Percentiles rank a stretch among this genome's conserved stretches.
phyloP scores from a whole-genome alignment of 2,329 filamentous ascomycete genomes.

The Arthrobotrys sphaeroides region DNA sequence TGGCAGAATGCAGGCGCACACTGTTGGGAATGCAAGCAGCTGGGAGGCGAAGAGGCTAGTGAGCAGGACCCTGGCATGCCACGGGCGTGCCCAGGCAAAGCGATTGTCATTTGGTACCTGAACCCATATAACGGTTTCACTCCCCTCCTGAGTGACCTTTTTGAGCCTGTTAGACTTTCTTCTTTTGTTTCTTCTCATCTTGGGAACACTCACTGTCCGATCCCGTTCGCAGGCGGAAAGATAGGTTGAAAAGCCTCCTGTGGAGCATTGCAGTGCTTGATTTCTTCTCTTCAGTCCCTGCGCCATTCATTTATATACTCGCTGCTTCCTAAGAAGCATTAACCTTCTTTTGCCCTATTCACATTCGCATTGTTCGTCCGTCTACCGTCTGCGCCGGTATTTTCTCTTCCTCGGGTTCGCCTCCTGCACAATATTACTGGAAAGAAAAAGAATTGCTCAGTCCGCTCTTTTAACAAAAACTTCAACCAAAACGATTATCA shows the following conservation, averaged over 20 bases:
- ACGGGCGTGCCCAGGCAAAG: constrained; percentile 14
- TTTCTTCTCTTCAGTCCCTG: constrained; percentile 30
- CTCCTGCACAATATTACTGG: not conserved
- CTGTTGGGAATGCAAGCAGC: constrained; percentile 15
- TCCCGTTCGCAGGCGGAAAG: constrained; percentile 46
- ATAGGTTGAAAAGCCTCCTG: constrained; percentile 41
- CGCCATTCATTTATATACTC: constrained; percentile 47
- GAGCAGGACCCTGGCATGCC: constrained; percentile 3
- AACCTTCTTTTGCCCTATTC: constrained; percentile 41
- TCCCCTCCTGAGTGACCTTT: constrained; percentile 29
- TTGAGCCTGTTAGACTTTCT: constrained; percentile 44
- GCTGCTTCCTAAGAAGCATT: constrained; percentile 42
- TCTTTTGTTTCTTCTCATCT: constrained; percentile 48
- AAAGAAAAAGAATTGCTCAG: constrained; percentile 39
- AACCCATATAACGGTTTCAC: constrained; percentile 52
- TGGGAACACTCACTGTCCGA: constrained; percentile 36
- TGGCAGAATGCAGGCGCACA: constrained; percentile 32
- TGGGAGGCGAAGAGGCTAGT: constrained; percentile 25
- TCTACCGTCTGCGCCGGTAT: constrained; percentile 51
- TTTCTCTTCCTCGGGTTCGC: constrained; percentile 25
- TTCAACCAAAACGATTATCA: not conserved
- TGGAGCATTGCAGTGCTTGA: constrained; percentile 28
- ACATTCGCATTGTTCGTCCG: not conserved
- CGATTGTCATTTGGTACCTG: constrained; percentile 36
- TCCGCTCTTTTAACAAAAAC: constrained; percentile 37